Evolutionary conservation across 1,284 basidiomycete species (phyloP), one percentile per base, ranked within the genome.

Genomic region (Fomitopsis schrenkii): DNA sequence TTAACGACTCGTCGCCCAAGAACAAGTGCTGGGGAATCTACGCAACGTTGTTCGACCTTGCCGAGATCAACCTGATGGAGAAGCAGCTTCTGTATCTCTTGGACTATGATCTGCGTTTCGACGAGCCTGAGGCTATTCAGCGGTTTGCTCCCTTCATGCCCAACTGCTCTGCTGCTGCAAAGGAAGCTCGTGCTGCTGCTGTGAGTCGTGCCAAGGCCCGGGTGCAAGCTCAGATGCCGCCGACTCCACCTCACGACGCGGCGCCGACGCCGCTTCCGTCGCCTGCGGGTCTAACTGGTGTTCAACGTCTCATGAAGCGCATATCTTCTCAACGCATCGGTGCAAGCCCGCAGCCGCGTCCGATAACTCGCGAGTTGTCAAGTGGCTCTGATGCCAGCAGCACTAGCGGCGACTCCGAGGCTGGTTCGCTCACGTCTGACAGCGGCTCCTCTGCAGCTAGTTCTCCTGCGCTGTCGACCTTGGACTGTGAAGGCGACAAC

Each of bases 31-130:
- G 95, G 95, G 83, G 86, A 59, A 73, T 77, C 59, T 94, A 96
- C 75, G 92, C 89, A 22, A 79, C 81, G 63, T 85, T 96, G 74
- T 93, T 91, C 72, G 81, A 86, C 68, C 76, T 85, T 58, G 75
- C 79, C n/a, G 90, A 92, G 76, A 86, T 98, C 76, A 98, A 97
- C 77, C 81, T 96, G 67, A 98, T 98, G 96, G 96, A 98, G 81
- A 93, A 90, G 78, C 95, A 98, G 76, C 83, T 97, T 36, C 83
- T 97, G 59, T 90, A 83, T 75, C 80, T 97, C 62, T 85, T 97
- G 65, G 91, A 95, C 76, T 97, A 91, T 70, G 91, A 97, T 73
- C 85, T 97, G 57, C 86, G 90, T 50, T 94, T 97, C 76, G 82
- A 85, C 67, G 95, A 97, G 76, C 74, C 77, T 44, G 92, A 95